A percentile compares a stretch with the other conserved stretches of the same genome.
Evolutionary conservation across 163 green algal species (phyloP).

Genomic region (Chlorella variabilis): DNA sequence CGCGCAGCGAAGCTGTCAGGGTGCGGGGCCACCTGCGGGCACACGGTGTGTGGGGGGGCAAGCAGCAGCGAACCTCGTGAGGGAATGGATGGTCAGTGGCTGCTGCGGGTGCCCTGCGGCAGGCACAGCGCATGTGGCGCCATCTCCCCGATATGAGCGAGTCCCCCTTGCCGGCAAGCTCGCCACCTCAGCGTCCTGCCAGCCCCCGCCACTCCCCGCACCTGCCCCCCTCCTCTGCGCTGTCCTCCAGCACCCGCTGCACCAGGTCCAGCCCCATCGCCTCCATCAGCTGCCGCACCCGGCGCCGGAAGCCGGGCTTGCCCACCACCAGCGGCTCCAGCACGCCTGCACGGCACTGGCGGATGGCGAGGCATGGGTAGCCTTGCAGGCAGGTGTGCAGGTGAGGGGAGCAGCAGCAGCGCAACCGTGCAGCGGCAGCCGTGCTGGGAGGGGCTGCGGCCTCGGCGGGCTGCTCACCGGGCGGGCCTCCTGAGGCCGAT

Average conservation of each 20-base stretch:
- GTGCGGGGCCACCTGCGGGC: conserved; percentile 18
- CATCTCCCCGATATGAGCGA: too few species aligned
- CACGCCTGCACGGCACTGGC: conserved; percentile 23
- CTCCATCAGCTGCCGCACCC: conserved; percentile 51
- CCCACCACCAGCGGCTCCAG: conserved; percentile 53
- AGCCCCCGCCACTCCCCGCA: too few species aligned
- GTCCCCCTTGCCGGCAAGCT: too few species aligned
- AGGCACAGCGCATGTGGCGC: too few species aligned
- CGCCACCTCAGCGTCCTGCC: too few species aligned
- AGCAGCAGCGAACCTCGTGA: background rate
- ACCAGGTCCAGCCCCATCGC: conserved; percentile 66
- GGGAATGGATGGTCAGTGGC: too few species aligned
- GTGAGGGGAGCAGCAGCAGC: background rate
- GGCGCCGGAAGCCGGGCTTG: conserved; percentile 36
- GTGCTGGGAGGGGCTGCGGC: background rate
- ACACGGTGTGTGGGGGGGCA: background rate
- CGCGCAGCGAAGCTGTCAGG: conserved; percentile 7
- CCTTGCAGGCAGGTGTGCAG: background rate
- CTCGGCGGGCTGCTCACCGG: background rate
- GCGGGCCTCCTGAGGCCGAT: background rate
- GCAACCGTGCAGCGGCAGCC: background rate
- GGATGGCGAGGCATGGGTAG: too few species aligned
- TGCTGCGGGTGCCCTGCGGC: too few species aligned
- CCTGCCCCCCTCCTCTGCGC: conserved; percentile 21
- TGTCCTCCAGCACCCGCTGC: conserved; percentile 58